phyloP scores from a whole-genome alignment of 176 grass and related monocot genomes.

The Otatea glauca region DNA sequence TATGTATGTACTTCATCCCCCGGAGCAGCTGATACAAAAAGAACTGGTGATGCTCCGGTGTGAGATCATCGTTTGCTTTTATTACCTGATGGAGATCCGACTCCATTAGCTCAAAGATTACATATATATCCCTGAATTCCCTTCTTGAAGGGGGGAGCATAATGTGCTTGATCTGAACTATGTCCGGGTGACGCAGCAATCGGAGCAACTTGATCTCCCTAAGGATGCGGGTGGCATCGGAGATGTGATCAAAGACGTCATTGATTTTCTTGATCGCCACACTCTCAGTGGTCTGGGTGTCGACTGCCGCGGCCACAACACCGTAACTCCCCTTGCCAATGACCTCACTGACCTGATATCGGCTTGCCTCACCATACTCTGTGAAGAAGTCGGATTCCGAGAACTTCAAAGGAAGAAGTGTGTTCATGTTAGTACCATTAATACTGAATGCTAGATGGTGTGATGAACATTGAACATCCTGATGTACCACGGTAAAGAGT shows the following conservation, averaged over 20 bases:
- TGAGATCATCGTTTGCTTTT: slow-evolving; percentile 87
- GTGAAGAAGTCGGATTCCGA: slow-evolving; percentile 83
- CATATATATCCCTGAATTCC: slow-evolving; percentile 89
- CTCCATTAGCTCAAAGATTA: slow-evolving; percentile 94
- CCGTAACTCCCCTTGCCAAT: slow-evolving; percentile 90
- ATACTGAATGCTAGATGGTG: not conserved
- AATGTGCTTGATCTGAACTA: slow-evolving; percentile 92
- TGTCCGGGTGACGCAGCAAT: slow-evolving; percentile 71
- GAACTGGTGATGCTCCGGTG: slow-evolving; percentile 87
- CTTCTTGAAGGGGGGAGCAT: slow-evolving; percentile 86
- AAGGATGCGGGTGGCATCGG: slow-evolving; percentile 86
- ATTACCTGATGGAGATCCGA: slow-evolving; percentile 88
- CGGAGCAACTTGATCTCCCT: slow-evolving; percentile 90
- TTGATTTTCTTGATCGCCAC: slow-evolving; percentile 93
- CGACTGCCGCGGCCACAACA: slow-evolving; percentile 78
- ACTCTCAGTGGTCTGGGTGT: slow-evolving; percentile 80
- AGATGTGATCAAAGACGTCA: slow-evolving; percentile 91
- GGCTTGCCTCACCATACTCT: slow-evolving; percentile 75
- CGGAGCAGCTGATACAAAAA: slow-evolving; percentile 91
- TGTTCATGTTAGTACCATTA: not conserved
- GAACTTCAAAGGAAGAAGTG: slow-evolving; percentile 25
- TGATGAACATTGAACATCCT: not conserved
- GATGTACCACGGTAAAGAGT: not conserved
- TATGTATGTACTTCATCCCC: slow-evolving; percentile 90
- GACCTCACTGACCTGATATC: slow-evolving; percentile 84